A percentile compares a stretch with the other conserved stretches of the same genome.
Evolutionary conservation across 2,329 filamentous ascomycete genomes (phyloP).

Genomic region (Cladosporium sp.): DNA sequence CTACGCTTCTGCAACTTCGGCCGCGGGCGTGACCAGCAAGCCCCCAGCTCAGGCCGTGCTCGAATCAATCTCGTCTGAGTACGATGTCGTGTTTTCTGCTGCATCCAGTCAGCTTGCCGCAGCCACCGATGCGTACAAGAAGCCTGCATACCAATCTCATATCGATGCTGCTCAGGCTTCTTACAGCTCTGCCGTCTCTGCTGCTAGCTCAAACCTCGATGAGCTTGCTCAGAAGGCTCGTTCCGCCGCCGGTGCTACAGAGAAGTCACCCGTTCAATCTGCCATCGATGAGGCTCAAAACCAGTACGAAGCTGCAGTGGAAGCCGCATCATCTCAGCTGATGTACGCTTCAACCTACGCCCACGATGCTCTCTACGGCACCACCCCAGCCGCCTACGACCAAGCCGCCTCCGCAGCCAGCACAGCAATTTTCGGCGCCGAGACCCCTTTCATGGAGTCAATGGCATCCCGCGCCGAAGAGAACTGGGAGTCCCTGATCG

Average conservation of each 20-base stretch:
- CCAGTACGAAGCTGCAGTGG: slow-evolving; percentile 19
- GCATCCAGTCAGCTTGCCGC: slow-evolving; percentile 43
- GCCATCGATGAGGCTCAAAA: slow-evolving; percentile 19
- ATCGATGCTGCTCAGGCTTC: slow-evolving; percentile 54
- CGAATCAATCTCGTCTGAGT: slow-evolving; percentile 27
- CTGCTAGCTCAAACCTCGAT: slow-evolving; percentile 21
- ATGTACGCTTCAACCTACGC: slow-evolving; percentile 45
- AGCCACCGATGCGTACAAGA: slow-evolving; percentile 33
- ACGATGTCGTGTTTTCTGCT: slow-evolving; percentile 27
- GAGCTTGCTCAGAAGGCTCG: slow-evolving; percentile 18
- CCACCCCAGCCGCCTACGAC: slow-evolving; percentile 37
- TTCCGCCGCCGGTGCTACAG: slow-evolving; percentile 18
- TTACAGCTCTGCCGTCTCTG: slow-evolving; percentile 25
- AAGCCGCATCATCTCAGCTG: slow-evolving; percentile 34
- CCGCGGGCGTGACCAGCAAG: slow-evolving; percentile 21
- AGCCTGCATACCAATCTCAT: slow-evolving; percentile 61
- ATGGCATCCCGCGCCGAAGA: slow-evolving; percentile 54
- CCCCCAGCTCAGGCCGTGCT: slow-evolving; percentile 27
- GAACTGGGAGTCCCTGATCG: slow-evolving; percentile 61
- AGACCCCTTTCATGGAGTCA: slow-evolving; percentile 52
- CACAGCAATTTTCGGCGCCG: slow-evolving; percentile 42
- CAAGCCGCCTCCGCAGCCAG: slow-evolving; percentile 42
- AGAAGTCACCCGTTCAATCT: slow-evolving; percentile 19
- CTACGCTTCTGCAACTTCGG: slow-evolving; percentile 21
- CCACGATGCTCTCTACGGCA: slow-evolving; percentile 43